These are phyloP conservation scores for Hygrophorus pudorinus DNA, from an alignment of 768 basidiomycete genomes.

Conservation along the genomic window DNA sequence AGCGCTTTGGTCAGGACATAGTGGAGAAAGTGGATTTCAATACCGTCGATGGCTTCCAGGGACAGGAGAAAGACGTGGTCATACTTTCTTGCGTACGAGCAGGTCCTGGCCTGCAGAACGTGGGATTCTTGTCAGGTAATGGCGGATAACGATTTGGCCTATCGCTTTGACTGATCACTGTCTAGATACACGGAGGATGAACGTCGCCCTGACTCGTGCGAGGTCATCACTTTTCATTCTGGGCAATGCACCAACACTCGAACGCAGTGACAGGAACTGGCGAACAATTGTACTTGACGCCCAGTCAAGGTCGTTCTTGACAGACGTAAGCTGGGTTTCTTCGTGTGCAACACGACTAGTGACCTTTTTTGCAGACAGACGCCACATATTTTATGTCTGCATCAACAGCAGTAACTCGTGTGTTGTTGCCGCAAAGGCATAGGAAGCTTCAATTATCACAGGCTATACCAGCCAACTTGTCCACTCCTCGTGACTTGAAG, in stretches of 20 bases:
- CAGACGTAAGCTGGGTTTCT: conserved; percentile 40
- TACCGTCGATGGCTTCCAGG: conserved; percentile 98
- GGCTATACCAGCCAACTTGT: conserved; percentile 22
- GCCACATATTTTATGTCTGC: conserved; percentile 16
- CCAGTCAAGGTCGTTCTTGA: conserved; percentile 46
- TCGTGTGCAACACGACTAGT: background rate
- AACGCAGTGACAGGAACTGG: conserved; percentile 79
- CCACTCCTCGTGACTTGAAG: conserved; percentile 28
- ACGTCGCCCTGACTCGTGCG: conserved; percentile 97
- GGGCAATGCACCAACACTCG: conserved; percentile 83
- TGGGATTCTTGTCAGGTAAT: conserved; percentile 84
- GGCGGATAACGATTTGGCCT: background rate
- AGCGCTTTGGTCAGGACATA: conserved; percentile 63
- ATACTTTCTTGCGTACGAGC: conserved; percentile 95
- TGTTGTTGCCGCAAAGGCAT: conserved; percentile 15
- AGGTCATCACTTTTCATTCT: conserved; percentile 91
- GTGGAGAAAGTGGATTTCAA: conserved; percentile 78
- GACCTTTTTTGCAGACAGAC: conserved; percentile 14
- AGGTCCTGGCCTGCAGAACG: conserved; percentile 67
- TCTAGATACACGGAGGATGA: conserved; percentile 80
- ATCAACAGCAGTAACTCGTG: conserved; percentile 5
- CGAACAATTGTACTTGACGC: conserved; percentile 70
- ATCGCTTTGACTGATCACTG: background rate
- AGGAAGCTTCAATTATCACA: conserved; percentile 10
- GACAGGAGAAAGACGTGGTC: conserved; percentile 97